Conservation (phyloP, 352 stramenopile species). For the Phytophthora hybrid region DNA sequence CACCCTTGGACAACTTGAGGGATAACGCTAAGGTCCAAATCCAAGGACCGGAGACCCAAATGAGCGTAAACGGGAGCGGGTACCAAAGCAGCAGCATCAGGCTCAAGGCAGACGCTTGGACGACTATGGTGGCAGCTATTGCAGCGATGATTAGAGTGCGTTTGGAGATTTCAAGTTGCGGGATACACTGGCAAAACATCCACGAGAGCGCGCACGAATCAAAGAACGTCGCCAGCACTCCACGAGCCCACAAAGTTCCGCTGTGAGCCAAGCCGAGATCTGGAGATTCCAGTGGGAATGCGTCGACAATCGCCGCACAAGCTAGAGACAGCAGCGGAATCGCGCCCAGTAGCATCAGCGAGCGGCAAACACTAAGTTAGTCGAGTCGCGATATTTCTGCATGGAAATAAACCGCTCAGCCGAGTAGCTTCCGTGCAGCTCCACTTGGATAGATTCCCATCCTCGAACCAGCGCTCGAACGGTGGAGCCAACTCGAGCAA, state of each 20-base stretch:
- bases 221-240: background rate
- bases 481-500: constrained; percentile 2
- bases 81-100: constrained; percentile 22
- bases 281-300: constrained; percentile 20
- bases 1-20: constrained; percentile 18
- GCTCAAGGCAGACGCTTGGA: constrained; percentile 1
- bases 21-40: constrained; percentile 15
- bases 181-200: constrained; percentile 22
- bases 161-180: constrained; percentile 21
- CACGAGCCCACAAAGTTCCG: constrained; percentile 22
- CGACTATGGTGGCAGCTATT: constrained; percentile 5
- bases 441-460: constrained; percentile 33
- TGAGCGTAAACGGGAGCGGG: constrained; percentile 26
- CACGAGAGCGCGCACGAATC: constrained; percentile 18
- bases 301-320: constrained; percentile 24
- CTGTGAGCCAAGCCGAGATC: constrained; percentile 27
- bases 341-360: constrained; percentile 2
- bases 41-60: constrained; percentile 27
- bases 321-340: constrained; percentile 15
- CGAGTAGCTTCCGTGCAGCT: constrained; percentile 33
- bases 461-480: constrained; percentile 12
- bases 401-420: constrained; percentile 16
- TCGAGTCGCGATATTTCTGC: constrained; percentile 23
- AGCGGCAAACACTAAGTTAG: constrained; percentile 10
- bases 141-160: constrained; percentile 1